A percentile compares a stretch with the other conserved stretches of the same genome.
Conservation (phyloP, 768 basidiomycete species). For the Russula sp. region DNA sequence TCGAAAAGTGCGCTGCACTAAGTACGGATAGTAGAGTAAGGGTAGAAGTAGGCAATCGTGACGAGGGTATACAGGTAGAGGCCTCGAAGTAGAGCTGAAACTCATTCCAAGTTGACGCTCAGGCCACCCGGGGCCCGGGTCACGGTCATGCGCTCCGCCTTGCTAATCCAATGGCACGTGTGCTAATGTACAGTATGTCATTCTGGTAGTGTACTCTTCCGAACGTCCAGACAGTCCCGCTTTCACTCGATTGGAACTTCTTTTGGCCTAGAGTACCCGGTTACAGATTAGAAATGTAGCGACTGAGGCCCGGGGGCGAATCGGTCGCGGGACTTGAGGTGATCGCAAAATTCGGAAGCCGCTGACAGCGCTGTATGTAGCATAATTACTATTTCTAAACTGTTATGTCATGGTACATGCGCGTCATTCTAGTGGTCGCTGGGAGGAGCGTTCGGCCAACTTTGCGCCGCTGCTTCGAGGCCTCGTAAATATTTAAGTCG, state of each 20-base stretch:
- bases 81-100: not conserved
- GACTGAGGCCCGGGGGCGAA: no score
- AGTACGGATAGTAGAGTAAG: not conserved
- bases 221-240: no score
- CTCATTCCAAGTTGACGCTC: not conserved
- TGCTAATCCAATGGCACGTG: constrained; percentile 4
- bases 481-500: constrained; percentile 69
- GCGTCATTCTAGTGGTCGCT: constrained; percentile 26
- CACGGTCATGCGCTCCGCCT: not conserved
- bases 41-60: not conserved
- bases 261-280: no score
- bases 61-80: not conserved
- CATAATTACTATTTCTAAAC: not conserved
- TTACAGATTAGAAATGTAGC: no score
- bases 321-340: no score
- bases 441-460: constrained; percentile 28
- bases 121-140: no score
- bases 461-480: constrained; percentile 48
- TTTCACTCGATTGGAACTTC: no score
- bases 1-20: constrained; percentile 18
- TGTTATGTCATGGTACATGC: not conserved
- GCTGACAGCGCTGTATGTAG: not conserved
- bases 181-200: no score
- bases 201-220: no score
- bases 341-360: not conserved